Conservation (phyloP, 2,329 filamentous ascomycete genomes). For the Alternaria sp. region DNA sequence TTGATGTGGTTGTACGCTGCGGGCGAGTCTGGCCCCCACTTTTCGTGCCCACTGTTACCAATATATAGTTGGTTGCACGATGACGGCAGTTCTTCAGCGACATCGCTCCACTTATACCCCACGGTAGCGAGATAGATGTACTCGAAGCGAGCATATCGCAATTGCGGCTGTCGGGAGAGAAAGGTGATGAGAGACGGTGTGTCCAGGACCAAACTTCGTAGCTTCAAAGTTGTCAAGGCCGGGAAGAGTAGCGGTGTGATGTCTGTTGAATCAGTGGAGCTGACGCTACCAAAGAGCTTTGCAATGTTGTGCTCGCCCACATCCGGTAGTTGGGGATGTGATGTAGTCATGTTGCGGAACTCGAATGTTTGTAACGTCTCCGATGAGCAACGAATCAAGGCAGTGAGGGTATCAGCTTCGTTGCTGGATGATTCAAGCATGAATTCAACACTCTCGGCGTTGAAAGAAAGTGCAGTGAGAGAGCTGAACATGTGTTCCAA, state of each 20-base stretch:
- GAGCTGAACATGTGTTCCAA: background rate
- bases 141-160: background rate
- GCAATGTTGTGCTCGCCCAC: background rate
- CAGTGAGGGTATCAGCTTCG: background rate
- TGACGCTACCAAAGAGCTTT: background rate
- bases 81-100: background rate
- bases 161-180: background rate
- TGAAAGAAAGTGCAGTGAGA: background rate
- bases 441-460: background rate
- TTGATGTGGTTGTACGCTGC: background rate
- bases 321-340: background rate
- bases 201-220: background rate
- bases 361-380: background rate
- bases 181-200: background rate
- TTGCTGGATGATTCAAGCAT: background rate
- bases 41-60: background rate
- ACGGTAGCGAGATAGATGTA: background rate
- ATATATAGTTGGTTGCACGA: background rate
- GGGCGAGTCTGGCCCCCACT: background rate
- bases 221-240: background rate
- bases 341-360: background rate
- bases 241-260: background rate
- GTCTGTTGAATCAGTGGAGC: background rate
- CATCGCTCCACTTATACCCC: background rate
- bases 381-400: background rate